phyloP scores from a whole-genome alignment of 345 rosid species.

The Syzygium oleosum region DNA sequence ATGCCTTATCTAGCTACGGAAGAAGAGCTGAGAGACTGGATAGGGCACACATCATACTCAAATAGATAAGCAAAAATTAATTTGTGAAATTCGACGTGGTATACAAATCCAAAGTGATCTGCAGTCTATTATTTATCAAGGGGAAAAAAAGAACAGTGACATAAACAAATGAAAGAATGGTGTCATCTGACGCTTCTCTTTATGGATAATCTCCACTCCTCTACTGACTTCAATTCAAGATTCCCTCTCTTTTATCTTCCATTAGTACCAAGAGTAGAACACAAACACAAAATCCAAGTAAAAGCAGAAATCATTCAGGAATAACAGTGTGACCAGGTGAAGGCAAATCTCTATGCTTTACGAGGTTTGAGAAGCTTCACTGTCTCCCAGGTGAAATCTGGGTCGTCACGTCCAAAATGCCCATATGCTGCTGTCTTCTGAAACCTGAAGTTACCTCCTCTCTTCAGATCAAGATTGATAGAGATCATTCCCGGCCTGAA shows the following conservation, averaged over 20 bases:
- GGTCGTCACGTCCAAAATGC: constrained; percentile 21
- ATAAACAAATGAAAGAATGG: not conserved
- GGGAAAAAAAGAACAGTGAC: not conserved
- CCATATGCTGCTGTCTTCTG: constrained; percentile 22
- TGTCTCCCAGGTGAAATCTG: constrained; percentile 19
- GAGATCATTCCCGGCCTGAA: constrained; percentile 27
- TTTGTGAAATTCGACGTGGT: not conserved
- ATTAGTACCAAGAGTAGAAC: not conserved
- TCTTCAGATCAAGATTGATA: constrained; percentile 14
- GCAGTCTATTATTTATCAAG: not conserved
- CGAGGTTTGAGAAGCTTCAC: constrained; percentile 19
- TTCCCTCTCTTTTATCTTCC: not conserved
- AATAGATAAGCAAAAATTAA: not conserved
- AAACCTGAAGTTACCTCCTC: constrained; percentile 21
- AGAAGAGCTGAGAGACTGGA: not conserved
- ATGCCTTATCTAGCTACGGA: not conserved
- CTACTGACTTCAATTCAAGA: not conserved
- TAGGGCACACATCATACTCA: not conserved
- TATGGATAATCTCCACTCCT: not conserved
- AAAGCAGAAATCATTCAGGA: not conserved
- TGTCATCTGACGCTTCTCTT: not conserved
- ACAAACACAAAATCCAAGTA: not conserved
- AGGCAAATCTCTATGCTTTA: constrained; percentile 9
- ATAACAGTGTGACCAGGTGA: not conserved
- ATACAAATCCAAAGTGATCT: not conserved